Evolutionary conservation across 1,139 yeast genomes (phyloP).

Genomic region (Suhomyces coccinellae): DNA sequence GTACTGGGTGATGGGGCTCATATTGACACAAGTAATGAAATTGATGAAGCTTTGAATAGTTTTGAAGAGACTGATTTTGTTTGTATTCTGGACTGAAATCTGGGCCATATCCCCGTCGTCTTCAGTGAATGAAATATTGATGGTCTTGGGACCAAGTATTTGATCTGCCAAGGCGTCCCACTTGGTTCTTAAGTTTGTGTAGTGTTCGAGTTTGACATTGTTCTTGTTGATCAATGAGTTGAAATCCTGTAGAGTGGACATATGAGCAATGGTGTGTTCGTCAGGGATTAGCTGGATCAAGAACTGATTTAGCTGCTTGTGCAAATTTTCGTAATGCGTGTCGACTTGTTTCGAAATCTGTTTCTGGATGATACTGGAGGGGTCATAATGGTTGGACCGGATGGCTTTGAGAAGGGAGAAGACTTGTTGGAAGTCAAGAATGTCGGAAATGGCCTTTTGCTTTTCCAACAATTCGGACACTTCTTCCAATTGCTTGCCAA

Average conservation of each 20-base stretch:
- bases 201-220: constrained; percentile 16
- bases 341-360: constrained; percentile 10
- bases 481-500: constrained; percentile 10
- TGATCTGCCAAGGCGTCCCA: constrained; percentile 15
- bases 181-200: constrained; percentile 7
- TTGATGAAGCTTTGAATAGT: constrained; percentile 31
- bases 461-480: constrained; percentile 13
- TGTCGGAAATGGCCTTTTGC: constrained; percentile 13
- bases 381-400: not conserved
- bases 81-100: not conserved
- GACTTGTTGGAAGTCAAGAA: constrained; percentile 20
- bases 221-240: constrained; percentile 18
- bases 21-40: constrained; percentile 31
- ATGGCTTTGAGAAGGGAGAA: constrained; percentile 11
- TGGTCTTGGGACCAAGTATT: constrained; percentile 6
- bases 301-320: constrained; percentile 23
- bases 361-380: constrained; percentile 10
- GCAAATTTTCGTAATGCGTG: constrained; percentile 11
- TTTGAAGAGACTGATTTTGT: constrained; percentile 16
- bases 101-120: constrained; percentile 12
- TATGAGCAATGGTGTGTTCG: constrained; percentile 21
- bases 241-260: constrained; percentile 18
- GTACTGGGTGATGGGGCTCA: constrained; percentile 26
- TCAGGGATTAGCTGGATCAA: constrained; percentile 25
- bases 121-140: constrained; percentile 3